Evolutionary conservation across 208 protist genomes (phyloP).

Genomic region (Acanthamoeba castellanii): DNA sequence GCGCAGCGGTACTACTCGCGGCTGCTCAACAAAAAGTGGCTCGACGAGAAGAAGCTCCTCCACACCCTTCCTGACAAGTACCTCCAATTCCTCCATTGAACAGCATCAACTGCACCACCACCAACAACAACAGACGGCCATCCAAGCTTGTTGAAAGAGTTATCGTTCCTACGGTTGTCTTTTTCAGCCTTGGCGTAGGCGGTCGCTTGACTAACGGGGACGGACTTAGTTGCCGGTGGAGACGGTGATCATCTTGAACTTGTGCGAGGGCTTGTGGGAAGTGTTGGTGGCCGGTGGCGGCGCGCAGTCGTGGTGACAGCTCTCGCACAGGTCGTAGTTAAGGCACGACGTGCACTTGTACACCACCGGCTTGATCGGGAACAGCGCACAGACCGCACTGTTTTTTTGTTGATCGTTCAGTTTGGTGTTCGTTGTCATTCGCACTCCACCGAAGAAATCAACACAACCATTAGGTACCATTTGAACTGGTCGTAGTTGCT

Average conservation of each 20-base stretch:
- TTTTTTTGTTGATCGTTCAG: background rate
- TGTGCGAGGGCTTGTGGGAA: conserved; percentile 65
- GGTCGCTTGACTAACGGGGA: too few species aligned
- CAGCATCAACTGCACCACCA: too few species aligned
- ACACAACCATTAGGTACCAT: conserved; percentile 1
- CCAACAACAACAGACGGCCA: too few species aligned
- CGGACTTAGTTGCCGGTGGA: background rate
- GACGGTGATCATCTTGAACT: conserved; percentile 62
- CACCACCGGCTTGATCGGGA: conserved; percentile 53
- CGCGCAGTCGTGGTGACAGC: conserved; percentile 34
- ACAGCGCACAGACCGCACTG: conserved; percentile 41
- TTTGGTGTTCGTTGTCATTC: too few species aligned
- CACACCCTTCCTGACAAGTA: conserved; percentile 14
- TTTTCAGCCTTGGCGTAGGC: background rate
- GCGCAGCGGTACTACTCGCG: conserved; percentile 79
- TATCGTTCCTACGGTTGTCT: background rate
- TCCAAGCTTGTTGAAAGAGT: too few species aligned
- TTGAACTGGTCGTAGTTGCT: conserved; percentile 49
- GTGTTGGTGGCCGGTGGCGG: conserved; percentile 66
- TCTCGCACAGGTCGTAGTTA: conserved; percentile 61
- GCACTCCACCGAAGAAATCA: too few species aligned
- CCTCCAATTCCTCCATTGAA: conserved; percentile 45
- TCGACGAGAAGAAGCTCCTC: conserved; percentile 79
- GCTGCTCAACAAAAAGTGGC: conserved; percentile 81
- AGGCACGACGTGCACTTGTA: conserved; percentile 69